Conservation (phyloP, 257 asterid genomes). For the Primulina tabacum region DNA sequence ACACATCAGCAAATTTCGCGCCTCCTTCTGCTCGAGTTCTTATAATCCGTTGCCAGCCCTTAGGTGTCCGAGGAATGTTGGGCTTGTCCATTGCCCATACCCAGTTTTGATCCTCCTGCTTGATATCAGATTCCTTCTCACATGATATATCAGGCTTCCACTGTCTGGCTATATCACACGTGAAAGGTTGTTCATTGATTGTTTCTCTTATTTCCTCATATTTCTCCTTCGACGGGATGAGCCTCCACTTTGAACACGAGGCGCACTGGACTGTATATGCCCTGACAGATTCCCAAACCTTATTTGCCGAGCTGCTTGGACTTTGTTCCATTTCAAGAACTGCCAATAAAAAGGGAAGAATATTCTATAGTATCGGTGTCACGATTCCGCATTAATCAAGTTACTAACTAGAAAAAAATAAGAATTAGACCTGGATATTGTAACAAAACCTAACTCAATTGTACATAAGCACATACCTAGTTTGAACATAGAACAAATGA, state of each 20-base stretch:
- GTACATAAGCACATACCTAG: no score
- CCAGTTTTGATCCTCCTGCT: constrained; percentile 23
- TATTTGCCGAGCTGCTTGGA: constrained; percentile 15
- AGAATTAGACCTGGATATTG: no score
- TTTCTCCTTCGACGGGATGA: constrained; percentile 62
- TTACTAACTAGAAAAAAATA: background rate
- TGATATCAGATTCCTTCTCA: constrained; percentile 35
- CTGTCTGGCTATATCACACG: constrained; percentile 59
- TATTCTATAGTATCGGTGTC: background rate
- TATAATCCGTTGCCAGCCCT: constrained; percentile 43
- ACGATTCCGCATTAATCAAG: constrained; percentile 7
- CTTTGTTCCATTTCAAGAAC: constrained; percentile 25
- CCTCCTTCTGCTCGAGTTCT: constrained; percentile 47
- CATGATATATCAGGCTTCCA: constrained; percentile 72
- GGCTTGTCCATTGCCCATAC: constrained; percentile 54
- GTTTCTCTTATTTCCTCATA: constrained; percentile 72
- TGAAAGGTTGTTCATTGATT: constrained; percentile 48
- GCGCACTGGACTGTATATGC: constrained; percentile 47
- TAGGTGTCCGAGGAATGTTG: constrained; percentile 39
- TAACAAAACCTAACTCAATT: no score
- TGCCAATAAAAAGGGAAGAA: background rate
- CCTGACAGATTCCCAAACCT: constrained; percentile 40
- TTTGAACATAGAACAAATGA: no score
- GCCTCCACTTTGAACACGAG: constrained; percentile 72
- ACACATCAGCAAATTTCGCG: constrained; percentile 53